A percentile compares a stretch with the other conserved stretches of the same genome.
phyloP scores from a whole-genome alignment of 2,329 filamentous ascomycete genomes.

The Colletotrichum sp. region DNA sequence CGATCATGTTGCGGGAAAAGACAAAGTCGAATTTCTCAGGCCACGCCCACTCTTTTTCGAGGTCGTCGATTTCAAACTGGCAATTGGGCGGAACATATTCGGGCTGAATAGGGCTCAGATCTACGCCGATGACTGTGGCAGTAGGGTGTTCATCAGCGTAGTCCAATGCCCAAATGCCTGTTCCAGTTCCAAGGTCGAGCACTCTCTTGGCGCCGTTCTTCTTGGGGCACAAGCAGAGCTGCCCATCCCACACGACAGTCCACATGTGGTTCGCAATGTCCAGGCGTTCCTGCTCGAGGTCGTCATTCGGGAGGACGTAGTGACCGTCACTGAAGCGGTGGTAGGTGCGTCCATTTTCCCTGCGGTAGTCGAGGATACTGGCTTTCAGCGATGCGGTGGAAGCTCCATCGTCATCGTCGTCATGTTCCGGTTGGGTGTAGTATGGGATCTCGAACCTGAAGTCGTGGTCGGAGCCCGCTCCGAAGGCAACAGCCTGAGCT shows the following conservation, averaged over 20 bases:
- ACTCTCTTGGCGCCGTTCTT: constrained; percentile 24
- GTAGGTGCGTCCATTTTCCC: constrained; percentile 22
- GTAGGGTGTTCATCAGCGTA: not conserved
- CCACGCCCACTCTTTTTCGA: constrained; percentile 29
- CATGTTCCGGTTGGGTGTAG: not conserved
- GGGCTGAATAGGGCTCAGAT: constrained; percentile 40
- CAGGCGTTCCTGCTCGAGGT: constrained; percentile 21
- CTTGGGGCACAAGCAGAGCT: constrained; percentile 31
- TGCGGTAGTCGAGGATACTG: constrained; percentile 8
- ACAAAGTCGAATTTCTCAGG: constrained; percentile 36
- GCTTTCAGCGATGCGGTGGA: constrained; percentile 10
- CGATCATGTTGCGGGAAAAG: constrained; percentile 35
- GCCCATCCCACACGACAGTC: constrained; percentile 32
- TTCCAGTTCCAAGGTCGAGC: constrained; percentile 16
- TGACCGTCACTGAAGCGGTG: constrained; percentile 28
- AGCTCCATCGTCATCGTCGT: not conserved
- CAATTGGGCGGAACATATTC: constrained; percentile 33
- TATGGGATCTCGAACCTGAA: not conserved
- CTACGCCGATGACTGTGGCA: constrained; percentile 29
- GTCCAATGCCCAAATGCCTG: constrained; percentile 19
- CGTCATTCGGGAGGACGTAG: constrained; percentile 30
- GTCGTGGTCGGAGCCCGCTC: not conserved
- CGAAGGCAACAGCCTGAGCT: not conserved
- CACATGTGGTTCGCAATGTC: constrained; percentile 42
- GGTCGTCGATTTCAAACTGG: constrained; percentile 34